A percentile compares a stretch with the other conserved stretches of the same genome.
Conservation (phyloP, 352 stramenopile genomes). For the Phytophthora palmivora region DNA sequence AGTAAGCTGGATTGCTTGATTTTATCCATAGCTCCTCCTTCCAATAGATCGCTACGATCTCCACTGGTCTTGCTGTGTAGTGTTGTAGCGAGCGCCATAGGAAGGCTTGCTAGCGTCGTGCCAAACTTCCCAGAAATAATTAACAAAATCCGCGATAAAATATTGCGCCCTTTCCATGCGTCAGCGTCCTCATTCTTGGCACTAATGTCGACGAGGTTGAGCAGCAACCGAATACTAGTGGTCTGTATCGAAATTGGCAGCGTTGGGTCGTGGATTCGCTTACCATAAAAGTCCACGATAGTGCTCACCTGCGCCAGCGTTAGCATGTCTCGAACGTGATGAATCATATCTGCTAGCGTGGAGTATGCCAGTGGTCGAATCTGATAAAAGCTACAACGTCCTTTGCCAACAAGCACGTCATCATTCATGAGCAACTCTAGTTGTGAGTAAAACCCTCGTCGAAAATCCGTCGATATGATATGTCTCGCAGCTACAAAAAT, state of each 20-base stretch:
- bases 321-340: slow-evolving; percentile 95
- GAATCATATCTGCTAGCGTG: slow-evolving; percentile 98
- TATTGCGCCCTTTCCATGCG: slow-evolving; percentile 88
- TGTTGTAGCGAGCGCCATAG: slow-evolving; percentile 65
- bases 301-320: slow-evolving; percentile 95
- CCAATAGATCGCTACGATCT: slow-evolving; percentile 73
- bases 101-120: slow-evolving; percentile 83
- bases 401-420: slow-evolving; percentile 92
- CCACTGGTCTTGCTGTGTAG: slow-evolving; percentile 46
- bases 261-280: slow-evolving; percentile 93
- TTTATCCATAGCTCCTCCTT: slow-evolving; percentile 90
- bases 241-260: slow-evolving; percentile 97
- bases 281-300: slow-evolving; percentile 95
- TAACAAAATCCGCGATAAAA: slow-evolving; percentile 91
- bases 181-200: slow-evolving; percentile 95
- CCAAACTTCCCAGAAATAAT: slow-evolving; percentile 96
- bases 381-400: slow-evolving; percentile 84
- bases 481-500: slow-evolving; percentile 96
- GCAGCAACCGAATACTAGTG: slow-evolving; percentile 94
- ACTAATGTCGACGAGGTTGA: slow-evolving; percentile 98
- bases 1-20: slow-evolving; percentile 85
- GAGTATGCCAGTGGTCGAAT: slow-evolving; percentile 97
- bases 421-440: slow-evolving; percentile 97
- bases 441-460: slow-evolving; percentile 95
- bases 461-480: slow-evolving; percentile 98